Base-by-base conservation (phyloP, 352 stramenopile species). In the Plasmopara viticola region DNA sequence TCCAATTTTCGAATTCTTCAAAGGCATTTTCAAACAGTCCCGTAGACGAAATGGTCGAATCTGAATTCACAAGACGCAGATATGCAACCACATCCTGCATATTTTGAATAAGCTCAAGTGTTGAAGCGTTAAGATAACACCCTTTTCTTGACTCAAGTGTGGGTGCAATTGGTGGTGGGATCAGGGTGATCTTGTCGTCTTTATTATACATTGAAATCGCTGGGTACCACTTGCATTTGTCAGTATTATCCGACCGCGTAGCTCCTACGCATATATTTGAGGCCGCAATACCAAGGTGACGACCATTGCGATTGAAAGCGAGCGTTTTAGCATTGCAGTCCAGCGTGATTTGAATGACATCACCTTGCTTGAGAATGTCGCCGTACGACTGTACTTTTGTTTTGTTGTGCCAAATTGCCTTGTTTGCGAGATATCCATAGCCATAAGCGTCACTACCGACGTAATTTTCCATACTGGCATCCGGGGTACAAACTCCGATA, bases 131-230 rank as follows among this genome's bases (percentile, higher is more conserved):
- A 48, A 81, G 72, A 7, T 61, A 52, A 12, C 30, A 44, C 10
- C 48, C 46, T 12, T 39, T 29, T 9, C 58, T 38, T 3, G 33
- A 15, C 25, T 13, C n/a, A 46, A 55, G 39, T 40, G 52, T 15
- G 17, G 53, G 43, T 42, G 41, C 29, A 49, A 37, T 25, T 8
- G 53, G 44, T 20, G 76, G 68, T 20, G 74, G 74, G 5, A 90
- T 61, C 14, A 96, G 44, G 8, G 82, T 92, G 13, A 96, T 46
- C 42, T 89, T 78, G 44, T 96, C 86, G 40, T 90, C 85, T 53
- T 95, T 96, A 65, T 97, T 96, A 60, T 97, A 97, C 60, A 97
- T 66, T 2, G 86, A 95, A 41, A 97, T 80, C 7, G 88, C 87
- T 9, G 89, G 88, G 48, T 85, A 96, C 78, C 78, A 89, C 41